Evolutionary conservation across 495 filamentous ascomycete genomes (phyloP), one percentile per base, ranked within the genome.

Genomic region (Aspergillus sparsus): DNA sequence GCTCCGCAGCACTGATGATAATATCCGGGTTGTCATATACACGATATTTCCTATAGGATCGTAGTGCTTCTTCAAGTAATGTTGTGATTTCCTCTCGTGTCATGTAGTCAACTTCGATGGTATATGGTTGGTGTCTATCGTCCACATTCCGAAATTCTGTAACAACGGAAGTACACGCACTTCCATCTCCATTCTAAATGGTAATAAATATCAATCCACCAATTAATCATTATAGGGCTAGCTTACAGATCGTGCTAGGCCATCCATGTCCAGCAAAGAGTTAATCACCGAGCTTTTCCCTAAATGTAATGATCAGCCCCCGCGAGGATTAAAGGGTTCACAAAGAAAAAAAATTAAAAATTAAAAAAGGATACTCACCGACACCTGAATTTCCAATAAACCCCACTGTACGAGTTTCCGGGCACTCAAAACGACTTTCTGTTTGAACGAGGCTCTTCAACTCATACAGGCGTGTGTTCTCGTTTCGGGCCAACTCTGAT

Each of bases 221-320:
- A 54, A n/a, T 12, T 21, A 12, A 39, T 7, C 8, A 2, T 45
- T 16, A 37, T 21, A 39, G 21, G 16, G 21, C 11, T 7, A 41
- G 53, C 36, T 35, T 60, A 73, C 71, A 8, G 71, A 65, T 44
- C 65, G 63, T 15, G 68, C 49, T 2, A 73, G 53, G 8, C 51
- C 51, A 21, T 42, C 42, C 16, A 55, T 50, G 33, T 67, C 65
- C 12, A 73, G 63, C 9, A 73, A 27, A 8, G 63, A 73, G 34
- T 73, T 73, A 16, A 73, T 68, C 5, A 73, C 9, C 4, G 63
- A 67, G 47, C 71, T 74, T 58, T 74, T 74, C 1, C 71, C 71
- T 53, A 54, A 10, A 12, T 27, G 18, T 27, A 27, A 18, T 15
- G 7, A 6, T 21, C 47, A 50, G 47, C 9, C 10, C 18, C 5